These are phyloP conservation scores for Misopates orontium DNA, from an alignment of 257 asterid species.

Conservation along the genomic window DNA sequence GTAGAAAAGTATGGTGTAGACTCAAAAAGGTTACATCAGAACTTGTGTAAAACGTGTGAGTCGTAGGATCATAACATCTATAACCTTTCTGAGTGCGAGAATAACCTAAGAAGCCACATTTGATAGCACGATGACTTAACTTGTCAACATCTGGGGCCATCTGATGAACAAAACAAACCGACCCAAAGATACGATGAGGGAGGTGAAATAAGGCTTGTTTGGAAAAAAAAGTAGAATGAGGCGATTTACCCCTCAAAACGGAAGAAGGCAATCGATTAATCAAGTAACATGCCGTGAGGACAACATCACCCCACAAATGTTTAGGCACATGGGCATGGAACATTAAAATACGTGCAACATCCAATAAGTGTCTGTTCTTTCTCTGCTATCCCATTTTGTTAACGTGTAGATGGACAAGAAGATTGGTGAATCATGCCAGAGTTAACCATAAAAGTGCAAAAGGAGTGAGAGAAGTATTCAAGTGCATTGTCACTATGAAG, in stretches of 20 bases:
- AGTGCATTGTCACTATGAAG: too few species aligned
- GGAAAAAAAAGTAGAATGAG: background rate
- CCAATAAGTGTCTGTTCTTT: background rate
- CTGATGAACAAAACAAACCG: background rate
- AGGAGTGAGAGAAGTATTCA: too few species aligned
- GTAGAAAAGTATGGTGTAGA: background rate
- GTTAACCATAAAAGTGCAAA: too few species aligned
- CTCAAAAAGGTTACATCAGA: background rate
- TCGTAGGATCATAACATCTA: background rate
- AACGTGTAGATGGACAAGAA: too few species aligned
- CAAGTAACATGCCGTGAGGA: too few species aligned
- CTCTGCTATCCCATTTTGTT: background rate
- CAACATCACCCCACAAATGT: too few species aligned
- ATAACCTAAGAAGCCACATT: background rate
- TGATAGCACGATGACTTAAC: background rate
- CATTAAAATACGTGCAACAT: background rate
- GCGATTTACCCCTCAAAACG: background rate
- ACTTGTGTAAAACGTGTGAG: background rate
- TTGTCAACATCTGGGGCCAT: background rate
- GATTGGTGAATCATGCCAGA: too few species aligned
- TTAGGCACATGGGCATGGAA: background rate
- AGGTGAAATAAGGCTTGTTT: background rate
- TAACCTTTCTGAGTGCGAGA: background rate
- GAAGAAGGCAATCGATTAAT: background rate
- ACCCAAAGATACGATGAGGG: background rate